Percentiles rank a stretch among this genome's conserved stretches.
These are phyloP conservation scores for Colletotrichum sp. DNA, from an alignment of 2,329 filamentous ascomycete genomes.

Conservation along the genomic window DNA sequence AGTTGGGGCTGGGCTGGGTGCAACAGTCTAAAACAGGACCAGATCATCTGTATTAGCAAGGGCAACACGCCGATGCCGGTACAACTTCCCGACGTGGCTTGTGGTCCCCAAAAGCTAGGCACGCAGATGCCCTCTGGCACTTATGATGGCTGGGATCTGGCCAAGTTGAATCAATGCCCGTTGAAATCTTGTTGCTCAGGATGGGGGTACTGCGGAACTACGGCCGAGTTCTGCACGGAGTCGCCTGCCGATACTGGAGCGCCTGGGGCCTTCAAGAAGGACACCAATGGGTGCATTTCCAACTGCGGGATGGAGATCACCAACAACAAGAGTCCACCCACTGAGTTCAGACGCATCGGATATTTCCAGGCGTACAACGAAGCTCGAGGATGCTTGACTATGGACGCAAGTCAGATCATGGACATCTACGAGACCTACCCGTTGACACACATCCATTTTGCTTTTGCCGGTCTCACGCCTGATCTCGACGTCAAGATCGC, in stretches of 20 bases:
- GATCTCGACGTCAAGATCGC: background rate
- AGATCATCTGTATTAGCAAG: slow-evolving; percentile 25
- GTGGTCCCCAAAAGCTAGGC: slow-evolving; percentile 50
- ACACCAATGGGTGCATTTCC: slow-evolving; percentile 40
- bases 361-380: background rate
- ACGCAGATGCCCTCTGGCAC: slow-evolving; percentile 32
- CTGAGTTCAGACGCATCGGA: background rate
- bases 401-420: slow-evolving; percentile 13
- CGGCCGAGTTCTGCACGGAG: slow-evolving; percentile 2
- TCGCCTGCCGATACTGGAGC: background rate
- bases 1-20: slow-evolving; percentile 39
- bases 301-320: slow-evolving; percentile 42
- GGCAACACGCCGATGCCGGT: slow-evolving; percentile 25
- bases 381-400: background rate
- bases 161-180: slow-evolving; percentile 50
- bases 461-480: slow-evolving; percentile 29
- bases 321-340: background rate
- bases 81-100: slow-evolving; percentile 22
- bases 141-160: slow-evolving; percentile 33
- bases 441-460: slow-evolving; percentile 40
- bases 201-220: slow-evolving; percentile 3
- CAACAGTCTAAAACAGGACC: background rate
- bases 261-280: background rate
- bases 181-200: slow-evolving; percentile 46
- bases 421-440: background rate